Base-by-base conservation (phyloP, 1,284 basidiomycete genomes). In the Fomes fomentarius region DNA sequence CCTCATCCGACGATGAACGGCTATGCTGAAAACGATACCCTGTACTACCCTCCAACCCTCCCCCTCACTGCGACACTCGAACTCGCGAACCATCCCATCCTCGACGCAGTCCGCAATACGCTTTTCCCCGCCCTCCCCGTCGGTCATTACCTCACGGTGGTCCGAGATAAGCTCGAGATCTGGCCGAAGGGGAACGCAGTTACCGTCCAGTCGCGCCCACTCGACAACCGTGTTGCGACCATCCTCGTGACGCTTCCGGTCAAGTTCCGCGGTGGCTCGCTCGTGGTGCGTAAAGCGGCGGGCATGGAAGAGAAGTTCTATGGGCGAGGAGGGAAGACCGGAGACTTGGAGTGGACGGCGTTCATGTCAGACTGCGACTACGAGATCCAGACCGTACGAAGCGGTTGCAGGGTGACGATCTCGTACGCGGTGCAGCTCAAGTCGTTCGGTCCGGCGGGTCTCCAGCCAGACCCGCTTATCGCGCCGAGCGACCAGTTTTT, bases 1-100 rank as follows among this genome's bases (percentile, higher is more conserved):
- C 85, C 85, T 8, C 82, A 86, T 63, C 73, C 78, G 49, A 77
- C 81, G 53, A 77, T 77, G 24, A 85, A 81, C 60, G 73, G 75
- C 14, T 68, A 68, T 56, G 65, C 66, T 1, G 68, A 66, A 28
- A 82, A 83, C 52, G 86, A 89, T 61, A 83, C 85, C 0, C 75
- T 90, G n/a, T 85, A 83, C 69, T 91, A 85, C 68, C 89, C 89
- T 8, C 74, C 83, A 5, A 83, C 79, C 53, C 81, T 90, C 43
- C 85, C 89, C 12, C 71, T 91, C 45, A 90, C 87, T 0, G 76
- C 85, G 12, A 87, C 89, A 0, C 80, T 92, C 61, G 89, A 92
- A 63, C 78, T 92, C 57, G 80, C 88, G 12, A 90, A 87, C 66
- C 87, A 89, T 64, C 89, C 89, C 2, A 85, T 92, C 64, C 79